phyloP scores from a whole-genome alignment of 2,329 filamentous ascomycete genomes.

The Penicillium crustosum region DNA sequence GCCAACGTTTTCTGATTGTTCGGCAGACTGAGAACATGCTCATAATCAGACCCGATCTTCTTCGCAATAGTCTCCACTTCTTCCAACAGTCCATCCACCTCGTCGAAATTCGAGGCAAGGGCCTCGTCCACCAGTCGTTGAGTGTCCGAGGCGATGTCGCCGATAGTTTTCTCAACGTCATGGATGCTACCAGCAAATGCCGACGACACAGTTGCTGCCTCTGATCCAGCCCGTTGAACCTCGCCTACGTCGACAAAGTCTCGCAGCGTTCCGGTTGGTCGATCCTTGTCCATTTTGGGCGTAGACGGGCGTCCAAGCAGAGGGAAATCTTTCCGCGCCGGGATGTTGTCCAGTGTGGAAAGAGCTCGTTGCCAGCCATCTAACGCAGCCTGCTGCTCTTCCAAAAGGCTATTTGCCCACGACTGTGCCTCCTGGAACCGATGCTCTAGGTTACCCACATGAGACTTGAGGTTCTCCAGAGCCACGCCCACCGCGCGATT shows the following conservation, averaged over 20 bases:
- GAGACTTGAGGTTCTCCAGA: slow-evolving; percentile 66
- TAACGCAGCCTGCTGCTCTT: slow-evolving; percentile 47
- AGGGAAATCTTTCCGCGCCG: slow-evolving; percentile 46
- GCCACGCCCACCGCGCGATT: slow-evolving; percentile 79
- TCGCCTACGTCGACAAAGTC: slow-evolving; percentile 75
- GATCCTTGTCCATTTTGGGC: slow-evolving; percentile 45
- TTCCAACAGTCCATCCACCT: slow-evolving; percentile 68
- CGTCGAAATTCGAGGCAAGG: slow-evolving; percentile 58
- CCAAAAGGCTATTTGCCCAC: slow-evolving; percentile 47
- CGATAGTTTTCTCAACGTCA: slow-evolving; percentile 61
- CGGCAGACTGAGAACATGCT: slow-evolving; percentile 69
- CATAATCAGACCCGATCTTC: slow-evolving; percentile 84
- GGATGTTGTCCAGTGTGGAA: slow-evolving; percentile 41
- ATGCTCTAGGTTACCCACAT: slow-evolving; percentile 47
- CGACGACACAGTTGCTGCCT: slow-evolving; percentile 59
- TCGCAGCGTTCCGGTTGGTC: slow-evolving; percentile 60
- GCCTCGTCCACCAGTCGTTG: slow-evolving; percentile 37
- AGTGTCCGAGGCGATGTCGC: slow-evolving; percentile 60
- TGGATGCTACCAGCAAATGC: slow-evolving; percentile 61
- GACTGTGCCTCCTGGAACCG: slow-evolving; percentile 47
- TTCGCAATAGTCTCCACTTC: slow-evolving; percentile 84
- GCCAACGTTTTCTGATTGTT: slow-evolving; percentile 65
- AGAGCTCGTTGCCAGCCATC: slow-evolving; percentile 45
- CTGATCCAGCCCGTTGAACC: slow-evolving; percentile 68
- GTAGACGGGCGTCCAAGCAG: slow-evolving; percentile 43